A percentile compares a stretch with the other conserved stretches of the same genome.
Conservation (phyloP, 202 grass and related monocot species). For the Schoenoplectus tabernaemontani region DNA sequence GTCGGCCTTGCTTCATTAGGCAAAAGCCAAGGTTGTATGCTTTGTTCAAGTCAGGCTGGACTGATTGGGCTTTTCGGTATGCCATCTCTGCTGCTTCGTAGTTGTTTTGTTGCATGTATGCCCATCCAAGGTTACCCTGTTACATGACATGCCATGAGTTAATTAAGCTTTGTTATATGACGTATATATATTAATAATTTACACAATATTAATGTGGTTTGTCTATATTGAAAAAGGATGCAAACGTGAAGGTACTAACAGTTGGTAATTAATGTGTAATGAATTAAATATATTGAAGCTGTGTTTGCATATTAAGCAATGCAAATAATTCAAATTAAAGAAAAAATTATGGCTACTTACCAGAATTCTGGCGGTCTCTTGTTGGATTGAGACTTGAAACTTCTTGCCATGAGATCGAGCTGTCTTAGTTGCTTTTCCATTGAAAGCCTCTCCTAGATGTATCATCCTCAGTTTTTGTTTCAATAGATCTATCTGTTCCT, state of each 20-base stretch:
- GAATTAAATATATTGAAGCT: not conserved
- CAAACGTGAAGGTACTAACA: not conserved
- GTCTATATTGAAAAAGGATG: not conserved
- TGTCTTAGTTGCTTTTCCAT: slow-evolving; percentile 73
- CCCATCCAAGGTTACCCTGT: slow-evolving; percentile 91
- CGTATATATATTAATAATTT: not conserved
- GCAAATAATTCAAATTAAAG: not conserved
- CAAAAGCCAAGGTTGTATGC: slow-evolving; percentile 76
- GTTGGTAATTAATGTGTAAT: not conserved
- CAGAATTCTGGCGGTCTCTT: slow-evolving; percentile 78
- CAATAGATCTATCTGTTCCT: slow-evolving; percentile 79
- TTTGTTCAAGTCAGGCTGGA: slow-evolving; percentile 84
- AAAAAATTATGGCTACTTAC: slow-evolving; percentile 22
- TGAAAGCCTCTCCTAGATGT: slow-evolving; percentile 64
- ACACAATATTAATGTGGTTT: not conserved
- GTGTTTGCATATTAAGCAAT: not conserved
- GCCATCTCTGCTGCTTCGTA: slow-evolving; percentile 59
- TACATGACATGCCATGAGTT: not conserved
- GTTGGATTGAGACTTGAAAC: slow-evolving; percentile 88
- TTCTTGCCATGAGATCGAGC: slow-evolving; percentile 90
- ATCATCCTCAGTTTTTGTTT: slow-evolving; percentile 94
- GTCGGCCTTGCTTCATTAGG: slow-evolving; percentile 46
- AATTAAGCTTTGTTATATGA: not conserved
- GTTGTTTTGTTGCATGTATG: slow-evolving; percentile 87
- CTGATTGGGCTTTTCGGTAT: slow-evolving; percentile 57